Base-by-base conservation (phyloP, 768 basidiomycete species). In the Leccinum olivaceopallidum region DNA sequence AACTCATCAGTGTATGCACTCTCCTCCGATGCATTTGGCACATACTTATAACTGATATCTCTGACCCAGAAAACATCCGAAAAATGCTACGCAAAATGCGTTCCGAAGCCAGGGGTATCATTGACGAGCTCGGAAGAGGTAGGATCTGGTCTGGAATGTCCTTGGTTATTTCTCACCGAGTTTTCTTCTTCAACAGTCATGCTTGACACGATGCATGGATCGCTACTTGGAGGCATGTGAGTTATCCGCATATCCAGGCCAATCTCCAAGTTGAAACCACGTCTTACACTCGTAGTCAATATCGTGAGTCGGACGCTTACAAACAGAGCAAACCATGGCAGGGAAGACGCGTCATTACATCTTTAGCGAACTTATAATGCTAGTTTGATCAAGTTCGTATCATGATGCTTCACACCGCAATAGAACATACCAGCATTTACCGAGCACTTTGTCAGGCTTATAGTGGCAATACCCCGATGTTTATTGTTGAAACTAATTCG, bases 221-320 rank as follows among this genome's bases (percentile, higher is more conserved):
- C 84, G 90, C 49, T 94, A 92, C 70, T 79, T 94, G 78, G 90
- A 94, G 74, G 89, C 89, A 37, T 93, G 92, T 92, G 67, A 77
- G 90, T 44, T 83, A 55, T 36, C 4, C 5, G 16, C 10, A 16
- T 34, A 28, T 26, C 55, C 39, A 42, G 39, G 39, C 18, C 16
- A 18, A 62, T 37, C 55, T 58, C 60, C 52, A 6, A n/a, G 28
- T 28, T 30, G n/a, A 32, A 68, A 37, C 0, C 13, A 8, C 8
- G 16, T 42, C 64, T 37, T 54, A 14, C 24, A 36, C 44, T 39
- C 48, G n/a, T 64, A 94, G 91, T 93, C 77, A 89, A 88, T 71
- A 83, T 91, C 52, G 87, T 93, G 32, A 88, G 88, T 76, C 80
- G 80, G 67, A 81, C 87, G 18, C 93, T 93, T 73, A 77, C 82